A percentile compares a stretch with the other conserved stretches of the same genome.
Conservation (phyloP, 208 protist genomes). For the Porcisia deanei region DNA sequence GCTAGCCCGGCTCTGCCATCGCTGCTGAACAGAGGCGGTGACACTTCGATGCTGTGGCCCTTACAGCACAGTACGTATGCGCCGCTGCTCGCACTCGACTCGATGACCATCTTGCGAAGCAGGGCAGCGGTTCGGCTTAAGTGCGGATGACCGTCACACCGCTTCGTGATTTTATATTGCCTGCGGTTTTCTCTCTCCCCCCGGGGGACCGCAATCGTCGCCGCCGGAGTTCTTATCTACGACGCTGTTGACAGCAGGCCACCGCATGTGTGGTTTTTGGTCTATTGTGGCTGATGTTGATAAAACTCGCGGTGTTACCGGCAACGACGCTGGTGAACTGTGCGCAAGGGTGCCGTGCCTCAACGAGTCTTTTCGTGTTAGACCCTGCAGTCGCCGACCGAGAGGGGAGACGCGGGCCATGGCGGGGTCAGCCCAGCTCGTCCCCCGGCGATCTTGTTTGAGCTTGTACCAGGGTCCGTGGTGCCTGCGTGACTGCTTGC, state of each 20-base stretch:
- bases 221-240: background rate
- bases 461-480: conserved; percentile 74
- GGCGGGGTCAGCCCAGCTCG: conserved; percentile 60
- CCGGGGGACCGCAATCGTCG: background rate
- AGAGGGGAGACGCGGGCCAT: conserved; percentile 63
- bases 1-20: background rate
- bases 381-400: conserved; percentile 56
- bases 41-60: background rate
- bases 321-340: background rate
- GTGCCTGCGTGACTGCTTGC: conserved; percentile 87
- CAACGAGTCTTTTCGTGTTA: conserved; percentile 2
- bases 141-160: background rate
- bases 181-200: conserved; percentile 1
- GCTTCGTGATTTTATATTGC: background rate
- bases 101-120: conserved; percentile 16
- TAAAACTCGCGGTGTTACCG: background rate
- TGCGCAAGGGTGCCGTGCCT: conserved; percentile 5
- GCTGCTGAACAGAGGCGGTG: background rate
- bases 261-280: background rate
- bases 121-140: conserved; percentile 6
- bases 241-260: background rate
- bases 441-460: conserved; percentile 90
- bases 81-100: conserved; percentile 14
- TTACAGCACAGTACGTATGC: background rate
- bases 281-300: background rate